Conservation (phyloP, 768 basidiomycete species). For the Boletus rubescentipes region DNA sequence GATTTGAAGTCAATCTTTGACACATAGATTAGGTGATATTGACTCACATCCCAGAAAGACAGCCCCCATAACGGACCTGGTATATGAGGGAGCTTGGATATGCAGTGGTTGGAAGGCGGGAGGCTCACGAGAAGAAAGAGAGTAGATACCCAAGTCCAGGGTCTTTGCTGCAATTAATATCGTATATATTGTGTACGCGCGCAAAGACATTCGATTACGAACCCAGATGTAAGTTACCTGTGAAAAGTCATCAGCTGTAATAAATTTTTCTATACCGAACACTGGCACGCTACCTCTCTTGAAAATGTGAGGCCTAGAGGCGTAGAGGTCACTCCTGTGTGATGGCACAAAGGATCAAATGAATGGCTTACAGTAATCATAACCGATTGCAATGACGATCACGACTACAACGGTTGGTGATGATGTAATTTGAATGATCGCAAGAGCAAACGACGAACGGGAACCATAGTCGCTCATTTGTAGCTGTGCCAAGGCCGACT, state of each 20-base stretch:
- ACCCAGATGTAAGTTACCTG: slow-evolving; percentile 5
- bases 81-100: neutral
- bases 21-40: too few relatives aligned
- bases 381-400: neutral
- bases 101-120: too few relatives aligned
- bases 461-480: too few relatives aligned
- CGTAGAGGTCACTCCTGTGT: neutral
- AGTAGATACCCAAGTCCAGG: slow-evolving; percentile 1
- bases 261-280: too few relatives aligned
- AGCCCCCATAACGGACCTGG: slow-evolving; percentile 2
- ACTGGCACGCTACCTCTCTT: neutral
- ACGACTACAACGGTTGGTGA: too few relatives aligned
- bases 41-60: neutral
- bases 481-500: too few relatives aligned
- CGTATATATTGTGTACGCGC: neutral
- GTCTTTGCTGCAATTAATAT: neutral
- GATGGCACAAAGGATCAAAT: too few relatives aligned
- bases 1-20: too few relatives aligned
- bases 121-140: slow-evolving; percentile 2
- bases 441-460: too few relatives aligned
- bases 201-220: neutral
- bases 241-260: neutral
- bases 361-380: too few relatives aligned
- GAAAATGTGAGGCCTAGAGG: neutral
- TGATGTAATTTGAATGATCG: too few relatives aligned